phyloP scores from a whole-genome alignment of 176 grass and related monocot species.

The Hsuehochloa calcarea region DNA sequence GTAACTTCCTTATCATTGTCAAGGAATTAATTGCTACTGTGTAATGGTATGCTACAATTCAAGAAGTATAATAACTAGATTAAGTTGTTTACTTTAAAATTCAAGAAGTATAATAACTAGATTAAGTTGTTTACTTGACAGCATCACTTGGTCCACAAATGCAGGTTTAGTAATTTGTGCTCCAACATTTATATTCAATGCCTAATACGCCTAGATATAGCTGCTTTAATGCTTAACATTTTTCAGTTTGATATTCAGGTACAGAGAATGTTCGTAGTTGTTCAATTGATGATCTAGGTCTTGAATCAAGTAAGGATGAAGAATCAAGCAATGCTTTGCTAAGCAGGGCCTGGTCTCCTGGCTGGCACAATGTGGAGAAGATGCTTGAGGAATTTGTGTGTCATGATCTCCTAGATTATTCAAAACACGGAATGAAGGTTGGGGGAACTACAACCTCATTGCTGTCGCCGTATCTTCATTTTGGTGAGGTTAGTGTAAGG shows the following conservation, averaged over 20 bases:
- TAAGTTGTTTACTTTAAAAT: neutral
- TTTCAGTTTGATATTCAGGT: conserved; percentile 51
- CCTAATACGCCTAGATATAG: neutral
- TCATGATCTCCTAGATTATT: conserved; percentile 75
- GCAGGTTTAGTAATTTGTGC: neutral
- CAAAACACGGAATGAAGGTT: conserved; percentile 70
- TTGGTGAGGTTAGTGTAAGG: conserved; percentile 84
- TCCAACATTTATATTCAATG: neutral
- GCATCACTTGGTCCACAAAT: neutral
- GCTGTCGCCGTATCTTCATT: conserved; percentile 88
- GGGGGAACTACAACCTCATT: conserved; percentile 72
- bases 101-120: neutral
- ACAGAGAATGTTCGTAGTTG: conserved; percentile 50
- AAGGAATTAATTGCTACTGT: neutral
- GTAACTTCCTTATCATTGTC: neutral
- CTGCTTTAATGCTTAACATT: conserved; percentile 35
- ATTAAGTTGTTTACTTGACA: neutral
- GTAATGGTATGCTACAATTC: neutral
- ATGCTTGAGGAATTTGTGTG: conserved; percentile 68
- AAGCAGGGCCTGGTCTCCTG: conserved; percentile 81
- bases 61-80: neutral
- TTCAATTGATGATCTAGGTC: conserved; percentile 69
- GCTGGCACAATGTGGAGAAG: conserved; percentile 77
- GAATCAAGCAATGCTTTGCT: conserved; percentile 94
- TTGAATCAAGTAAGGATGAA: conserved; percentile 82